Evolutionary conservation across 1,284 basidiomycete species (phyloP), one percentile per base, ranked within the genome.

Genomic region (Rhizopogon hawkerae): DNA sequence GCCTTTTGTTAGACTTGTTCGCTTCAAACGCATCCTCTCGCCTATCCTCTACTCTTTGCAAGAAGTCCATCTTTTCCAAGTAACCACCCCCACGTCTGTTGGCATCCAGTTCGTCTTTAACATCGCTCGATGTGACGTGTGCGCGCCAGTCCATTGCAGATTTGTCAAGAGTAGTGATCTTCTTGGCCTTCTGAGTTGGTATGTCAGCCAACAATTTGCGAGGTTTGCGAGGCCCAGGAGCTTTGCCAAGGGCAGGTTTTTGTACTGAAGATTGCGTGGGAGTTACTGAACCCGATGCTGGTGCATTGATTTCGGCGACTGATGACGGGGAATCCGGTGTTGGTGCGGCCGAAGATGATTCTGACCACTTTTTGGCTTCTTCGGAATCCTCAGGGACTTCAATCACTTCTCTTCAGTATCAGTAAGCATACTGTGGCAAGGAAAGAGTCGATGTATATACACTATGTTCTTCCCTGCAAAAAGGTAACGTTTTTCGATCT

Each of bases 111-210:
- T 87, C 83, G 55, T 89, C 82, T 52, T 77, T 74, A 9, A 83
- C 60, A 1, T 68, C 69, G 0, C 69, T 57, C 18, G 69, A 62
- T 18, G 71, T 62, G n/a, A 86, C 64, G 59, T 90, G 84, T 1
- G 78, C 65, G 33, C 74, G 72, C 89, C 89, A 92, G 61, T 91
- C 89, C 75, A 91, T 79, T 9, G 83, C 79, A 0, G 85, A 89
- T 62, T 89, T 91, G 56, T 89, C 85, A 6, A 91, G 70, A 18
- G 87, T 90, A 9, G 83, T 82, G 4, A 92, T 71, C 64, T 86
- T 89, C 63, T 83, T 86, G 0, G 79, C 71, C 59, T 83, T 85
- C 24, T 65, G 65, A 31, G 56, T 58, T 2, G 79, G 78, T 38
- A 82, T 59, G 26, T 75, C 62, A 3, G 75, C 66, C 10, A 85